Evolutionary conservation across 768 basidiomycete genomes (phyloP), one percentile per base, ranked within the genome.

Genomic region (Boletales sp.): DNA sequence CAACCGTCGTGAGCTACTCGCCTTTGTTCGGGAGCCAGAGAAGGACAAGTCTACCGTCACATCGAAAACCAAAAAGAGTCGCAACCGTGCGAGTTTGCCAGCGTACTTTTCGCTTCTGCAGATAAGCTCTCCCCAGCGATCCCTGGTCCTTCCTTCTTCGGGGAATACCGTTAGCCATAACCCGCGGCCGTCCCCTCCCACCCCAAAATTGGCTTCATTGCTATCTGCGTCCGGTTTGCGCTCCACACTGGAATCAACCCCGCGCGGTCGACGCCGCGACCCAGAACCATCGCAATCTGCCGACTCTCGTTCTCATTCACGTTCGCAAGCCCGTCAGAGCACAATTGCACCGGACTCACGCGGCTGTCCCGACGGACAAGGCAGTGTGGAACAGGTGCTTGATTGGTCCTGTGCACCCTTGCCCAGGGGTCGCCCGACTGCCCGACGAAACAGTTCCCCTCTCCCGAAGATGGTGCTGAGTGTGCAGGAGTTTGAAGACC

Each of bases 31-130:
- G 45, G 61, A 59, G 43, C 44, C 49, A 34, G 61, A 64, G 36
- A 58, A 54, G 51, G 51, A 65, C 56, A 61, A 50, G 32, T 60
- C 60, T 15, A 64, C 66, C 37, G 55, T 70, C 53, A 65, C 67
- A 14, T 66, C 58, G 54, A 71, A 55, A 76, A 71, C 73, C 49
- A 80, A 73, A 69, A 75, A 73, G 51, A 73, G 68, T 58, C 82
- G 80, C 59, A 86, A 82, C 65, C 84, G 87, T 64, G 81, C 82
- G 40, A 85, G 82, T 63, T 77, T 90, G 28, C 87, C 87, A 18
- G 79, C 84, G 17, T 87, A 82, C 67, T 90, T 90, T 65, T 87
- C 85, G 41, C 74, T 87, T 50, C 75, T 90, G 35, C 79, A 82
- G 62, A 71, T 82, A 57, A 70, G 68, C 55, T 74, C 74, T 43